Evolutionary conservation across 176 grass and related monocot species (phyloP), one percentile per base, ranked within the genome.

Genomic region (Dactylis glomerata): DNA sequence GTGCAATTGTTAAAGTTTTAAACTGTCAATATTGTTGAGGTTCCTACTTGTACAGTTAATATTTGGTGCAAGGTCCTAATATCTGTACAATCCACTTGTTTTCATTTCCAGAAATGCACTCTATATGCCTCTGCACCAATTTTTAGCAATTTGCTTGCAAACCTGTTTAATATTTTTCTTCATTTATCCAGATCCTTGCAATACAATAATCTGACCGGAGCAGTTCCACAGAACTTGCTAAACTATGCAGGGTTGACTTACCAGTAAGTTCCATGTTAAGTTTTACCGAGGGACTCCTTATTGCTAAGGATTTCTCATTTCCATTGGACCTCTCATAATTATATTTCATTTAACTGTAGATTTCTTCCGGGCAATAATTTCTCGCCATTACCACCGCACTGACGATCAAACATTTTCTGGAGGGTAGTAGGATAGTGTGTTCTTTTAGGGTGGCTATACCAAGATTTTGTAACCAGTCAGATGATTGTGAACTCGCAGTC

Each of bases 331-430:
- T 55, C 5, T 77, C 31, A 66, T 55, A 57, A 46, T 65, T 55
- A 41, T 72, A 59, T 87, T 62, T 62, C 16, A 41, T 89, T 69
- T 41, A 38, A 77, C 73, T 79, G 59, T 70, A 94, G 94, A 64
- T 85, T 90, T 87, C 81, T 72, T 28, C 92, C 94, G 5, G 92
- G 94, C 82, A 97, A 97, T 73, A 12, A 36, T 44, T 92, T 92
- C 36, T 63, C 40, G 14, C 77, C 57, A 46, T 32, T 13, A 44
- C 92, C 81, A 33, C 51, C 49, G 0, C 54, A 64, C 4, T 92
- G 84, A 94, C 30, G 55, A 14, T 45, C 10, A 19, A 70, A 52
- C 71, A 62, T 22, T 70, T 71, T 89, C 28, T 82, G 31, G 67
- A 27, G 58, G 23, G 13, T 75, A 49, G 65, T 49, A 86, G 81